Conservation (phyloP, 2,329 filamentous ascomycete species). For the Hypoxylon sp. region DNA sequence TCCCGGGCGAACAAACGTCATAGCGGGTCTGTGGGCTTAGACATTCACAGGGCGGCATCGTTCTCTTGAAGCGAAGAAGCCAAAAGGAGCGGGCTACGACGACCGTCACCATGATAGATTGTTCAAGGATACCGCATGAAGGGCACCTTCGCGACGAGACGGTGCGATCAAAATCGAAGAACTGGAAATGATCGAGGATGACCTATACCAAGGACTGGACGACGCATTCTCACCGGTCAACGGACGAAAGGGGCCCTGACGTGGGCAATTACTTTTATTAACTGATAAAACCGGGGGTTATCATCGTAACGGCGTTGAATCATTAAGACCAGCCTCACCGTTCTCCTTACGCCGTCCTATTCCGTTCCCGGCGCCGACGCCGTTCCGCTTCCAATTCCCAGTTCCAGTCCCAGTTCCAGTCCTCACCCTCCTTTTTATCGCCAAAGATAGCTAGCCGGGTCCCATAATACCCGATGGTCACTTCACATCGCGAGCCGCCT, state of each 20-base stretch:
- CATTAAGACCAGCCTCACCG: constrained; percentile 1
- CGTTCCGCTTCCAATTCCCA: not conserved
- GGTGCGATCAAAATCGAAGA: not conserved
- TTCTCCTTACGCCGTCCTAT: not conserved
- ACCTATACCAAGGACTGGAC: not conserved
- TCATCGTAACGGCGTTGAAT: constrained; percentile 11
- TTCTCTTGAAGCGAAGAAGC: not conserved
- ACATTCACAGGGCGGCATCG: too few species aligned
- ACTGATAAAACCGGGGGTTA: not conserved
- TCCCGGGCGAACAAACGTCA: too few species aligned
- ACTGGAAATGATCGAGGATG: not conserved
- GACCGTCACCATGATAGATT: not conserved
- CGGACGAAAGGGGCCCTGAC: not conserved
- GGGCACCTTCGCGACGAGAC: not conserved
- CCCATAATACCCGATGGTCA: too few species aligned
- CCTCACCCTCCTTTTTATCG: too few species aligned
- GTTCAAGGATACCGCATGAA: not conserved
- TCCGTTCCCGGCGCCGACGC: not conserved
- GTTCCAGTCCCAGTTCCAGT: too few species aligned
- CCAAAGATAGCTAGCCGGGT: too few species aligned
- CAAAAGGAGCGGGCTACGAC: not conserved
- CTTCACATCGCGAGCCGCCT: constrained; percentile 39
- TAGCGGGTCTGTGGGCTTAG: too few species aligned
- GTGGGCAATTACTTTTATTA: not conserved
- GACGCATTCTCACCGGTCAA: too few species aligned